Percentiles rank a stretch among this genome's conserved stretches.
These are phyloP conservation scores for Tetradesmus lagerheimii DNA, from an alignment of 139 green algal genomes.

Conservation along the genomic window DNA sequence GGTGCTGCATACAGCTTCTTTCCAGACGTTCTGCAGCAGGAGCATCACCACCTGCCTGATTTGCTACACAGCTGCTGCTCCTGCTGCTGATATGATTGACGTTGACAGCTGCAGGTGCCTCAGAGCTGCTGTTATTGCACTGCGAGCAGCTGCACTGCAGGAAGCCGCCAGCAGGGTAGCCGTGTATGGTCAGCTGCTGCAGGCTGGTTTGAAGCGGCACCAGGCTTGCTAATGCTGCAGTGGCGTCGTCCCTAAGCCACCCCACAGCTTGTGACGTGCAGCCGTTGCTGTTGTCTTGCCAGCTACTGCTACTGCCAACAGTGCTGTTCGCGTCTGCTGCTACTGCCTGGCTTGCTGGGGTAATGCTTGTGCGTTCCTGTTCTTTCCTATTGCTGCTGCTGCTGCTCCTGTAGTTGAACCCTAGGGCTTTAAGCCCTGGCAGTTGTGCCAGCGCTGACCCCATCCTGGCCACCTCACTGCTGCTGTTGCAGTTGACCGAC, in stretches of 20 bases:
- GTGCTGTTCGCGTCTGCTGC: too few species aligned
- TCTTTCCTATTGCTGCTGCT: background rate
- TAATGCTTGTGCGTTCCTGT: background rate
- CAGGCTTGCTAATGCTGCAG: background rate
- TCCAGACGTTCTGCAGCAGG: background rate
- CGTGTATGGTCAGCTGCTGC: conserved; percentile 33
- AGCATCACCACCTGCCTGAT: background rate
- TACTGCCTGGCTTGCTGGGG: too few species aligned
- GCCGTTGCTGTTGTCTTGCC: background rate
- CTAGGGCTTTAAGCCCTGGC: background rate
- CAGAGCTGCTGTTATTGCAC: background rate
- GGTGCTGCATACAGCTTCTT: background rate
- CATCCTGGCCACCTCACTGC: background rate
- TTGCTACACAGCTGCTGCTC: background rate
- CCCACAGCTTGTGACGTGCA: too few species aligned
- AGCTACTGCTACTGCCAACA: background rate
- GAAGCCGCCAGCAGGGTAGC: conserved; percentile 10
- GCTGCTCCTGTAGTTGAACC: conserved; percentile 10
- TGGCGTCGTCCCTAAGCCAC: background rate
- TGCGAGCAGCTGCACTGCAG: background rate
- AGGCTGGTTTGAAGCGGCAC: background rate
- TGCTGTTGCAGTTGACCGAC: conserved; percentile 16
- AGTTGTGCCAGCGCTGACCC: background rate
- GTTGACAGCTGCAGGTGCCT: background rate
- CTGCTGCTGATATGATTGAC: background rate